Evolutionary conservation across 1,139 yeast species (phyloP).

Genomic region (Candida sp.): DNA sequence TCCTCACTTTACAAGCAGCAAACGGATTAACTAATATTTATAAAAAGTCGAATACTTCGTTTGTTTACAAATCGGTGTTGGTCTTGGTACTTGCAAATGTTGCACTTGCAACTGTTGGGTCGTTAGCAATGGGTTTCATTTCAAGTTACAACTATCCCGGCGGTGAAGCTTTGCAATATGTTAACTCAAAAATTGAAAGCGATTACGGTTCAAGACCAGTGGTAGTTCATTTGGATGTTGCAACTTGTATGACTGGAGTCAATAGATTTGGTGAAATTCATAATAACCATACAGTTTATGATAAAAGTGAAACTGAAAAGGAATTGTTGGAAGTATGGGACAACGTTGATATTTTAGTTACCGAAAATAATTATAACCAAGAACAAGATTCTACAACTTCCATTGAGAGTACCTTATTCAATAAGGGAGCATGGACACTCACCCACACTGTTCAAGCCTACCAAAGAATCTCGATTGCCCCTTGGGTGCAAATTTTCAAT

Average conservation of each 20-base stretch:
- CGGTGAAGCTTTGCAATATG: slow-evolving; percentile 61
- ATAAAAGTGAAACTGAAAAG: slow-evolving; percentile 61
- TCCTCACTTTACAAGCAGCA: slow-evolving; percentile 63
- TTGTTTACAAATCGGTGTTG: slow-evolving; percentile 25
- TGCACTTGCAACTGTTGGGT: slow-evolving; percentile 31
- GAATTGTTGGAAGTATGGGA: slow-evolving; percentile 46
- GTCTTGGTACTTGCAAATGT: slow-evolving; percentile 26
- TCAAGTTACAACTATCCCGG: slow-evolving; percentile 89
- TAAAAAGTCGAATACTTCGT: slow-evolving; percentile 24
- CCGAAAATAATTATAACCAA: slow-evolving; percentile 27
- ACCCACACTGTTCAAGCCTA: slow-evolving; percentile 18
- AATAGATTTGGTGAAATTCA: slow-evolving; percentile 67
- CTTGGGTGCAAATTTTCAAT: slow-evolving; percentile 13
- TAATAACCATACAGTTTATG: slow-evolving; percentile 50
- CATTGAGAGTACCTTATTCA: slow-evolving; percentile 5
- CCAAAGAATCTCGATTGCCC: slow-evolving; percentile 17
- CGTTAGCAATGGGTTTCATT: slow-evolving; percentile 53
- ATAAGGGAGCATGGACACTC: slow-evolving; percentile 23
- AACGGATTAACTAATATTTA: slow-evolving; percentile 51
- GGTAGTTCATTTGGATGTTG: slow-evolving; percentile 70
- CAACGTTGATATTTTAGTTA: slow-evolving; percentile 56
- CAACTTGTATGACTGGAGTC: slow-evolving; percentile 87
- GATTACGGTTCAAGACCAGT: slow-evolving; percentile 12
- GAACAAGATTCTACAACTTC: slow-evolving; percentile 3
- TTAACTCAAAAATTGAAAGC: slow-evolving; percentile 44